These are phyloP conservation scores for Geotrichum reessii DNA, from an alignment of 1,139 yeast genomes.

Conservation along the genomic window DNA sequence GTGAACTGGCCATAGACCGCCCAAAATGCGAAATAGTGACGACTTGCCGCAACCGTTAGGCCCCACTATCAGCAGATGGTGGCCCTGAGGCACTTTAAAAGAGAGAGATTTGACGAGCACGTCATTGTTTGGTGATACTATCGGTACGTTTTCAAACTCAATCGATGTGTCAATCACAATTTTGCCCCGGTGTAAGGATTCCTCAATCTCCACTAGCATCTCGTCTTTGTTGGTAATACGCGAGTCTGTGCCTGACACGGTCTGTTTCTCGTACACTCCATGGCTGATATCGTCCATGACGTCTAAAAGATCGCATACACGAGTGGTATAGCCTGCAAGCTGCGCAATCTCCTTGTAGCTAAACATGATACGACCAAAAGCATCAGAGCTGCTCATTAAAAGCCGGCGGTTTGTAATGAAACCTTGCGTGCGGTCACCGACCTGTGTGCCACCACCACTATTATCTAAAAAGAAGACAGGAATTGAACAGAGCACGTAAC, in stretches of 20 bases:
- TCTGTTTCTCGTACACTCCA: slow-evolving; percentile 31
- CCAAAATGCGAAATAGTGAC: slow-evolving; percentile 79
- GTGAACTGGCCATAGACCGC: slow-evolving; percentile 86
- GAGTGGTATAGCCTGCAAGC: slow-evolving; percentile 74
- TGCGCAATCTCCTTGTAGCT: slow-evolving; percentile 81
- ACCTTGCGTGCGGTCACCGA: slow-evolving; percentile 41
- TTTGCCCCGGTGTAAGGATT: slow-evolving; percentile 24
- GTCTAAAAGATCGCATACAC: slow-evolving; percentile 67
- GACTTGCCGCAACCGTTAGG: slow-evolving; percentile 97
- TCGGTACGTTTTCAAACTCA: slow-evolving; percentile 65
- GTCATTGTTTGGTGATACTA: slow-evolving; percentile 81
- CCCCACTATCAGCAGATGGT: slow-evolving; percentile 83
- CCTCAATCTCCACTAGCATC: slow-evolving; percentile 9
- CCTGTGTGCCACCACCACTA: slow-evolving; percentile 21
- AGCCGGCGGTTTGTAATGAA: slow-evolving; percentile 89
- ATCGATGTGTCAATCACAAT: slow-evolving; percentile 53
- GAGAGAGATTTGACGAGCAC: slow-evolving; percentile 59
- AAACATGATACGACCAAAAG: slow-evolving; percentile 81
- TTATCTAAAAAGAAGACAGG: slow-evolving; percentile 61
- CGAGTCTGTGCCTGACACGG: slow-evolving; percentile 24
- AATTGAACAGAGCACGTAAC: slow-evolving; percentile 77
- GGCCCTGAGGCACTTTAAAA: slow-evolving; percentile 72
- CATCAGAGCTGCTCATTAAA: slow-evolving; percentile 78
- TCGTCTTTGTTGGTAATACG: slow-evolving; percentile 4
- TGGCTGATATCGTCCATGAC: slow-evolving; percentile 52